These are phyloP conservation scores for Pseudocercospora macadamiae DNA, from an alignment of 2,329 filamentous ascomycete genomes.

Conservation along the genomic window DNA sequence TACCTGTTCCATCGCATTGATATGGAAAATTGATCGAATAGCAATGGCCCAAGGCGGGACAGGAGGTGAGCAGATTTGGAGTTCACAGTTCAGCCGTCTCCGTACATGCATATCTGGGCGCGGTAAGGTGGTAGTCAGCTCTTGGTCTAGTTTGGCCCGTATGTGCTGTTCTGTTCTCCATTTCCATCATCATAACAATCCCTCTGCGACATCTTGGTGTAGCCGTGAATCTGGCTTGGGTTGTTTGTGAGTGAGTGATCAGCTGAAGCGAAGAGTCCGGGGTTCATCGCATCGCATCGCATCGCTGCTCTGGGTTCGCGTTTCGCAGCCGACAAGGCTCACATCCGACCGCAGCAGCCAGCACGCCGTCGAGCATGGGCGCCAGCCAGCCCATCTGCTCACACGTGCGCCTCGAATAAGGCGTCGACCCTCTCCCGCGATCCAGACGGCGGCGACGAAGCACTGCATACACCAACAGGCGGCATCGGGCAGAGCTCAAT, in stretches of 20 bases:
- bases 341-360: not conserved
- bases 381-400: not conserved
- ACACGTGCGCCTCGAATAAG: slow-evolving; percentile 1
- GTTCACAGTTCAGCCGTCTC: not conserved
- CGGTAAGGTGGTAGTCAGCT: slow-evolving; percentile 5
- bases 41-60: not conserved
- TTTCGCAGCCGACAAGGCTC: slow-evolving; percentile 3
- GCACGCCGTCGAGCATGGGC: slow-evolving; percentile 1
- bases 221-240: not conserved
- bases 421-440: not conserved
- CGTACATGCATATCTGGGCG: not conserved
- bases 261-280: not conserved
- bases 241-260: not conserved
- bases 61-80: not conserved
- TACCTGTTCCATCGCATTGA: too few species aligned
- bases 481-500: slow-evolving; percentile 4
- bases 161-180: not conserved
- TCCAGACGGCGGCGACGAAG: not conserved
- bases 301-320: too few species aligned
- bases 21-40: not conserved
- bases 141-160: not conserved
- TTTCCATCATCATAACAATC: not conserved
- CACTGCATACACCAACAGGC: not conserved
- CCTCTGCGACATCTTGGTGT: not conserved
- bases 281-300: too few species aligned